These are phyloP conservation scores for Alternaria rosae DNA, from an alignment of 2,329 filamentous ascomycete genomes.

Conservation along the genomic window DNA sequence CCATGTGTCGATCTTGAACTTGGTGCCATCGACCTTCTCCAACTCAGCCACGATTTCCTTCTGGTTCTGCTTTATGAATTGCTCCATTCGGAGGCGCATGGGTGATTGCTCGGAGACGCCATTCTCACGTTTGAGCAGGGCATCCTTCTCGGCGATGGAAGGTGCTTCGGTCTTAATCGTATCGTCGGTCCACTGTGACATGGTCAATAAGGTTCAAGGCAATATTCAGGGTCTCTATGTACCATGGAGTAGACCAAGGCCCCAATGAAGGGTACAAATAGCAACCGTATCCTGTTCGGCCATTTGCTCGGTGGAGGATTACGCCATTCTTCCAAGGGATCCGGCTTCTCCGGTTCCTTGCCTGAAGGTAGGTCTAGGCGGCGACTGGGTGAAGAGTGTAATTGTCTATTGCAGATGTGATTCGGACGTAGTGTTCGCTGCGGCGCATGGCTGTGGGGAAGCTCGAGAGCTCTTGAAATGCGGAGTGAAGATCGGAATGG, in stretches of 20 bases:
- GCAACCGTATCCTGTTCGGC: conserved; percentile 53
- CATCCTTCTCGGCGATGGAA: conserved; percentile 85
- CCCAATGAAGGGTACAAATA: conserved; percentile 60
- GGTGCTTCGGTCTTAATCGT: conserved; percentile 63
- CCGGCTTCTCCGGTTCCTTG: conserved; percentile 23
- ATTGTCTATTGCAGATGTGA: conserved; percentile 20
- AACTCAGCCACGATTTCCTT: conserved; percentile 84
- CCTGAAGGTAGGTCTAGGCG: conserved; percentile 30
- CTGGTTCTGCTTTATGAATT: conserved; percentile 93
- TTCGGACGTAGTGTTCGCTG: conserved; percentile 29
- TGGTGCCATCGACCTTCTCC: conserved; percentile 80
- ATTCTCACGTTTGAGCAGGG: conserved; percentile 78
- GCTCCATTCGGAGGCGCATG: conserved; percentile 98
- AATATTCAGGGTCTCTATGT: conserved; percentile 23
- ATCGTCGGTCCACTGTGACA: conserved; percentile 44
- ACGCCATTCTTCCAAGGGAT: conserved; percentile 45
- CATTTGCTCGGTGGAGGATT: conserved; percentile 47
- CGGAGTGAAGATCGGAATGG: conserved; percentile 36
- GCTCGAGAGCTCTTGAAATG: conserved; percentile 37
- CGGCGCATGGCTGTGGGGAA: conserved; percentile 35
- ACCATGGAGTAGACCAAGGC: conserved; percentile 68
- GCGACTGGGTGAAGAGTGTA: conserved; percentile 23
- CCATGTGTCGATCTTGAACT: conserved; percentile 88
- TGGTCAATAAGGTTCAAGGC: conserved; percentile 6
- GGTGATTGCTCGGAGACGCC: conserved; percentile 80